A percentile compares a stretch with the other conserved stretches of the same genome.
Conservation (phyloP, 805 yeast species). For the Metschnikowia lunata region DNA sequence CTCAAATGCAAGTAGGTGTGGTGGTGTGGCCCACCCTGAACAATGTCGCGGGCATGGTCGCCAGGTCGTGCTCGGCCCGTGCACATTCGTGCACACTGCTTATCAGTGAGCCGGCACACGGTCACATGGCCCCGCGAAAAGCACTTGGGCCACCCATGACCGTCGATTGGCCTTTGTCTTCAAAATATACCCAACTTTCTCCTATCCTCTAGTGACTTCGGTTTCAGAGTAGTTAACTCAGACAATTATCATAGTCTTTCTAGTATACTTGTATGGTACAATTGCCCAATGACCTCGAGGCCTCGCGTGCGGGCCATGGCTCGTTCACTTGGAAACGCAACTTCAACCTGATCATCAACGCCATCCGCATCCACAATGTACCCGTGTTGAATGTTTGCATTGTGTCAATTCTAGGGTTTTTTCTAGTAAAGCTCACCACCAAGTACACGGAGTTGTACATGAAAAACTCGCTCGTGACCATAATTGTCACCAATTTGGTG, state of each 20-base stretch:
- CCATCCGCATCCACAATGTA: slow-evolving; percentile 40
- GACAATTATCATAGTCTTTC: not conserved
- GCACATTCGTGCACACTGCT: too few species aligned
- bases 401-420: slow-evolving; percentile 43
- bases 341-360: slow-evolving; percentile 23
- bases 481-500: slow-evolving; percentile 73
- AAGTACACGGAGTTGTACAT: slow-evolving; percentile 59
- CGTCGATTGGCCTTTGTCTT: too few species aligned
- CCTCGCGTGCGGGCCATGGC: not conserved
- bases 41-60: too few species aligned
- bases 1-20: too few species aligned
- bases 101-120: too few species aligned
- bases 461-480: slow-evolving; percentile 66
- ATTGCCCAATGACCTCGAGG: slow-evolving; percentile 6
- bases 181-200: too few species aligned
- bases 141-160: too few species aligned
- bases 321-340: not conserved
- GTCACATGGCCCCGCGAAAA: too few species aligned
- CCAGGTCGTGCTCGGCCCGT: too few species aligned
- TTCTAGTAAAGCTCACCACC: slow-evolving; percentile 51
- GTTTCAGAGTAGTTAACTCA: too few species aligned
- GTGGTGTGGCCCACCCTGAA: too few species aligned
- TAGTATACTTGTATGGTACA: slow-evolving; percentile 2
- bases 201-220: too few species aligned
- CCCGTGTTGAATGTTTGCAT: slow-evolving; percentile 57